phyloP scores from a whole-genome alignment of 352 stramenopile species.

The Blastocystis sp. region DNA sequence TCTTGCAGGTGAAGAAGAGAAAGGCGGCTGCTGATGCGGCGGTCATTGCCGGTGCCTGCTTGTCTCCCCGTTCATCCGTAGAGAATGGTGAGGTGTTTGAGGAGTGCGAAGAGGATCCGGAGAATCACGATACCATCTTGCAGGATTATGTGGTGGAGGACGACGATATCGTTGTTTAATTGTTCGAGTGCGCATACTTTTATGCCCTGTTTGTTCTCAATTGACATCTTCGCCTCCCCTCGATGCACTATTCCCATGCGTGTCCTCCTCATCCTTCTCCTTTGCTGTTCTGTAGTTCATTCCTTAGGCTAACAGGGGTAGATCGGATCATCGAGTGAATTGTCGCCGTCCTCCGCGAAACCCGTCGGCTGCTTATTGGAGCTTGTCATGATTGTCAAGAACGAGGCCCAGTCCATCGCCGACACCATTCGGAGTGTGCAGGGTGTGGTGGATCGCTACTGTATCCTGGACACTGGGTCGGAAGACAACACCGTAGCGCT shows the following conservation, averaged over 20 bases:
- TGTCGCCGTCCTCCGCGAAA: not conserved
- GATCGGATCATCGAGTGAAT: not conserved
- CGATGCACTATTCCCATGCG: not conserved
- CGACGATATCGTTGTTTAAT: conserved; percentile 76
- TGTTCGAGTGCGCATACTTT: conserved; percentile 61
- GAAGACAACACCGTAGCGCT: conserved; percentile 33
- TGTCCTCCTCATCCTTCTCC: not conserved
- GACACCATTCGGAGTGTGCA: conserved; percentile 51
- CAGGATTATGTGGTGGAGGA: conserved; percentile 75
- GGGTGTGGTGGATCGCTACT: conserved; percentile 53
- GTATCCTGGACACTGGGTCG: conserved; percentile 58
- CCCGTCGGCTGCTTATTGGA: conserved; percentile 8
- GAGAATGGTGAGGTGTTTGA: conserved; percentile 51
- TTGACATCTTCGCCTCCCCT: conserved; percentile 38
- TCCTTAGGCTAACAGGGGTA: not conserved
- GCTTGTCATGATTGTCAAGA: conserved; percentile 65
- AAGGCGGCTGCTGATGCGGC: conserved; percentile 78
- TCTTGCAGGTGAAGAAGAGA: conserved; percentile 90
- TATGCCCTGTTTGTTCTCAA: conserved; percentile 44
- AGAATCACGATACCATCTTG: conserved; percentile 76
- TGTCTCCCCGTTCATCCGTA: conserved; percentile 38
- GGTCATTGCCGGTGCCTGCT: conserved; percentile 75
- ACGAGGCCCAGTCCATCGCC: conserved; percentile 40
- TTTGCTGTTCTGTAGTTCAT: conserved; percentile 9
- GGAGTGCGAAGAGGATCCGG: conserved; percentile 71